These are phyloP conservation scores for Niveomyces coronatus DNA, from an alignment of 2,329 filamentous ascomycete species.

Conservation along the genomic window DNA sequence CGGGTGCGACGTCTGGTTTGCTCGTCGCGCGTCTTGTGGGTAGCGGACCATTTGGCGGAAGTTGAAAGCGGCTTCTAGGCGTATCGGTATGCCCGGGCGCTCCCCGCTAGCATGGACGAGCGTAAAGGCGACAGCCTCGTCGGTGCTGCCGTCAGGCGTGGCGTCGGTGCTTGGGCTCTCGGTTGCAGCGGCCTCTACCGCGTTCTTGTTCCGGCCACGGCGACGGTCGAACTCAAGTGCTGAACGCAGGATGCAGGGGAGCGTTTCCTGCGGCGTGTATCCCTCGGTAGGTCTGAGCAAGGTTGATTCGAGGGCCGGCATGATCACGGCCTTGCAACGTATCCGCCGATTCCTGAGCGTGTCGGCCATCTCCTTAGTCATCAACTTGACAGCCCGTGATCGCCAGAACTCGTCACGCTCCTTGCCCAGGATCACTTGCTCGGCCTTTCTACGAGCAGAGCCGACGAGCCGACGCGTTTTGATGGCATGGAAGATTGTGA, in stretches of 20 bases:
- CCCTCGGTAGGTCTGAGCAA: slow-evolving; percentile 20
- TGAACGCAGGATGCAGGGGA: slow-evolving; percentile 17
- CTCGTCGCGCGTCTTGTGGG: too few relatives aligned
- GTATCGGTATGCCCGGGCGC: too few relatives aligned
- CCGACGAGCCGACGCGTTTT: slow-evolving; percentile 21
- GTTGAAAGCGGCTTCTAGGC: too few relatives aligned
- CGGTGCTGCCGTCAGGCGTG: not conserved
- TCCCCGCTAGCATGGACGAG: too few relatives aligned
- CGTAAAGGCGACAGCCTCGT: too few relatives aligned
- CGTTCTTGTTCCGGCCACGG: too few relatives aligned
- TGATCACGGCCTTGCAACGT: slow-evolving; percentile 11
- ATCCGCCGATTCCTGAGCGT: slow-evolving; percentile 13
- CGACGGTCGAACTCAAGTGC: not conserved
- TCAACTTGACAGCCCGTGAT: slow-evolving; percentile 17
- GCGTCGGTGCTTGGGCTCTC: slow-evolving; percentile 10
- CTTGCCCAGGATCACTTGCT: slow-evolving; percentile 17
- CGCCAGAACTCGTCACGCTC: slow-evolving; percentile 19
- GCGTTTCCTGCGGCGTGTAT: slow-evolving; percentile 19
- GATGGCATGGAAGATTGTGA: slow-evolving; percentile 23
- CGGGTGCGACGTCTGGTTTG: too few relatives aligned
- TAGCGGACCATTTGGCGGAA: too few relatives aligned
- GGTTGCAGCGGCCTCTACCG: not conserved
- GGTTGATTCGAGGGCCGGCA: slow-evolving; percentile 20
- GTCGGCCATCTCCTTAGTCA: slow-evolving; percentile 18
- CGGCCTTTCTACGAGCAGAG: slow-evolving; percentile 16